Conservation (phyloP, 208 protist genomes). For the Entamoeba invadens region DNA sequence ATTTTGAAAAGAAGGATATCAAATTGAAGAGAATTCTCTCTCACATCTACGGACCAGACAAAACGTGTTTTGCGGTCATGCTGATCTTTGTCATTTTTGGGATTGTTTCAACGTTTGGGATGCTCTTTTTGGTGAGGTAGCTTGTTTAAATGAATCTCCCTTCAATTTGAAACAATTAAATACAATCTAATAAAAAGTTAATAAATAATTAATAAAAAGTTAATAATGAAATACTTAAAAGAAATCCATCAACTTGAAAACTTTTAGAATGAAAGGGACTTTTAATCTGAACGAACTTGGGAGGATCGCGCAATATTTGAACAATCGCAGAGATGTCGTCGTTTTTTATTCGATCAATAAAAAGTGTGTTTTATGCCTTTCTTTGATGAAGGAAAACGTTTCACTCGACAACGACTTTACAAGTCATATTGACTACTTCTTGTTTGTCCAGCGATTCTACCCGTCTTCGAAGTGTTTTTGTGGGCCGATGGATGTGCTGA, state of each 20-base stretch:
- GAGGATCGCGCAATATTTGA: not conserved
- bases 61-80: not conserved
- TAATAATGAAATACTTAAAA: too few relatives aligned
- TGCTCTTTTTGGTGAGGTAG: not conserved
- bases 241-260: too few relatives aligned
- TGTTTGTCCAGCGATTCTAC: not conserved
- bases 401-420: not conserved
- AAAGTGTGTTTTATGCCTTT: not conserved
- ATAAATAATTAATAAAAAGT: too few relatives aligned
- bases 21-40: not conserved
- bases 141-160: too few relatives aligned
- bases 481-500: not conserved
- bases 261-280: too few relatives aligned
- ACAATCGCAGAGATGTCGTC: not conserved
- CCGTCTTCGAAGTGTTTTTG: not conserved
- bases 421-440: not conserved
- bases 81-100: not conserved
- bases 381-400: not conserved
- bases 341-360: not conserved
- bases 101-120: not conserved
- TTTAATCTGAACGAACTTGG: too few relatives aligned
- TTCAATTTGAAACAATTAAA: too few relatives aligned
- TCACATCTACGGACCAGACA: not conserved
- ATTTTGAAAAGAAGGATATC: not conserved
- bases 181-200: too few relatives aligned